Base-by-base conservation (phyloP, 805 yeast genomes). In the Lachancea kluyveri region DNA sequence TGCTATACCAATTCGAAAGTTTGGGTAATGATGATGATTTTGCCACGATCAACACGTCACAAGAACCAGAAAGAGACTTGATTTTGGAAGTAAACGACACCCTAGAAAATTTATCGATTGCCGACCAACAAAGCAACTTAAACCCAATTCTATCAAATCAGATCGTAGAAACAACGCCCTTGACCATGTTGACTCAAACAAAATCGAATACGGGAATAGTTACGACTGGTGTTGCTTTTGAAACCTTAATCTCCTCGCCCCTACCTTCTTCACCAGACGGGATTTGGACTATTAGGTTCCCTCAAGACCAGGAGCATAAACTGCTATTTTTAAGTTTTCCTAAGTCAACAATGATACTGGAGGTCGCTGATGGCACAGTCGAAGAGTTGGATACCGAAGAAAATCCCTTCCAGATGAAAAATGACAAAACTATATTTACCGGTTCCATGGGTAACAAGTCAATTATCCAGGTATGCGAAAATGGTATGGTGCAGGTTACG, bases 381-480 rank as follows among this genome's bases (percentile, higher is more conserved):
- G 62, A 82, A 35, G 81, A 86, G 0, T 57, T 92, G 11, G 75
- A 74, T 0, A 84, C 84, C 2, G 87, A 80, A 36, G 87, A 83
- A 45, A 80, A 79, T 6, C 65, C 72, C 1, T 79, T 77, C 36
- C 74, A 88, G n/a, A 54, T 68, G 1, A 46, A 66, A 0, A 64
- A 68, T 19, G 74, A 73, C 20, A 65, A 72, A 2, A 86, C 97
- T 0, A 45, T 90, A 2, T 72, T 70, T 3, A 77, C 84, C 0
- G 77, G 74, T 27, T 84, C 79, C 43, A 64, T 88, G 36, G 94
- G 94, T 0, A 37, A 41, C 2, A 46, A 54, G 3, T 72, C 90
- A 0, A 52, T 87, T 0, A 71, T 80, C 5, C 98, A 90, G 52
- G 67, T 90, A 2, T 82, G 83, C 50, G 42, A 74, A 0, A 67